Evolutionary conservation across 1,284 basidiomycete species (phyloP).

Genomic region (Apiotrichum porosum): DNA sequence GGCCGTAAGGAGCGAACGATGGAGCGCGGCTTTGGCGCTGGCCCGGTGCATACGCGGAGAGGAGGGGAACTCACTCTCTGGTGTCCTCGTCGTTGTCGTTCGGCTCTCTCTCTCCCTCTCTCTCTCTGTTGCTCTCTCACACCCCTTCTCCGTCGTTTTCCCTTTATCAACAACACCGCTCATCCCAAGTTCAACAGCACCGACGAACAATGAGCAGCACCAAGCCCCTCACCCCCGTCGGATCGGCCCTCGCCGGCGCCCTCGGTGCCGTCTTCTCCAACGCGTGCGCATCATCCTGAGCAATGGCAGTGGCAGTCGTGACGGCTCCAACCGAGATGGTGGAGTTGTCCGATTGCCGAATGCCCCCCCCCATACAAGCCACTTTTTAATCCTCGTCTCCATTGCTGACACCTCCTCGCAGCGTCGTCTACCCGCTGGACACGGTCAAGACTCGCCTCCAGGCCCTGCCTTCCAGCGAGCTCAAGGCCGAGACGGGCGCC

Average conservation of each 20-base stretch:
- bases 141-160: neutral
- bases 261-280: slow-evolving; percentile 89
- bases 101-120: too few relatives aligned
- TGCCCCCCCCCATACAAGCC: neutral
- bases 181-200: neutral
- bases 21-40: too few relatives aligned
- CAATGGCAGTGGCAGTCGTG: neutral
- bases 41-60: too few relatives aligned
- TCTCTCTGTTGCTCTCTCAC: neutral
- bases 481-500: too few relatives aligned
- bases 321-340: too few relatives aligned
- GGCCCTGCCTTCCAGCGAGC: slow-evolving; percentile 49
- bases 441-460: slow-evolving; percentile 96
- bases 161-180: too few relatives aligned
- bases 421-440: slow-evolving; percentile 92
- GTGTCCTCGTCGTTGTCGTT: too few relatives aligned
- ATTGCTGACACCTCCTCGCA: slow-evolving; percentile 44
- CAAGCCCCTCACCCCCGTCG: slow-evolving; percentile 73
- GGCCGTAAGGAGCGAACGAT: too few relatives aligned
- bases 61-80: too few relatives aligned
- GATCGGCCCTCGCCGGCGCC: slow-evolving; percentile 88
- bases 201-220: neutral
- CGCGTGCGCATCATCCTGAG: slow-evolving; percentile 58
- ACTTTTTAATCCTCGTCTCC: too few relatives aligned
- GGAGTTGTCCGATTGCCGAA: too few relatives aligned